These are phyloP conservation scores for Umbelopsis vinacea DNA, from an alignment of 192 early-diverging fungal species.

Conservation along the genomic window DNA sequence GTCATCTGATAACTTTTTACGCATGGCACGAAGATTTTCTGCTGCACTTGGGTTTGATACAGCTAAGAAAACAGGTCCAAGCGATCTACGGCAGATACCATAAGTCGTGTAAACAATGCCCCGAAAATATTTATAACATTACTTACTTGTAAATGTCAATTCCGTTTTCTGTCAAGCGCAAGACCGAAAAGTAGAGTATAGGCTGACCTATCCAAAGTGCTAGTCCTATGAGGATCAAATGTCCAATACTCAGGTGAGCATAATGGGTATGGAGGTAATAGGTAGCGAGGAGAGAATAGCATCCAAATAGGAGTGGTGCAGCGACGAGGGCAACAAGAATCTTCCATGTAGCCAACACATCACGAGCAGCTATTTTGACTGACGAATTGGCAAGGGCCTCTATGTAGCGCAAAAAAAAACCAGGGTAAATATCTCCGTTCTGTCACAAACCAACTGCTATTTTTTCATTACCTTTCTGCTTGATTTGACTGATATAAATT, in stretches of 20 bases:
- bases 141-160: conserved; percentile 68
- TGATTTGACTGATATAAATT: conserved; percentile 30
- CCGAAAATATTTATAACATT: too few species aligned
- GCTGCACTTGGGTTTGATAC: conserved; percentile 47
- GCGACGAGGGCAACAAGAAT: conserved; percentile 76
- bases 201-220: conserved; percentile 52
- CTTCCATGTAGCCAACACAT: conserved; percentile 98
- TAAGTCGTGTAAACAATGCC: background rate
- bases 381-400: conserved; percentile 86
- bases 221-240: background rate
- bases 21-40: conserved; percentile 66
- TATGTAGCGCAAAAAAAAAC: conserved; percentile 8
- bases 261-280: background rate
- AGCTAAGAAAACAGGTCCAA: conserved; percentile 83
- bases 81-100: conserved; percentile 49
- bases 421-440: background rate
- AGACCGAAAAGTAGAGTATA: conserved; percentile 64
- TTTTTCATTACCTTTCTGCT: conserved; percentile 36
- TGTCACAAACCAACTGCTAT: background rate
- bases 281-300: conserved; percentile 62
- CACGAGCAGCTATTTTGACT: conserved; percentile 92
- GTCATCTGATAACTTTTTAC: conserved; percentile 71
- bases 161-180: conserved; percentile 71
- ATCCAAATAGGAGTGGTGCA: conserved; percentile 70
- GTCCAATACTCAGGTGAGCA: background rate